These are phyloP conservation scores for Fagus crenata DNA, from an alignment of 306 rosid genomes.

Conservation along the genomic window DNA sequence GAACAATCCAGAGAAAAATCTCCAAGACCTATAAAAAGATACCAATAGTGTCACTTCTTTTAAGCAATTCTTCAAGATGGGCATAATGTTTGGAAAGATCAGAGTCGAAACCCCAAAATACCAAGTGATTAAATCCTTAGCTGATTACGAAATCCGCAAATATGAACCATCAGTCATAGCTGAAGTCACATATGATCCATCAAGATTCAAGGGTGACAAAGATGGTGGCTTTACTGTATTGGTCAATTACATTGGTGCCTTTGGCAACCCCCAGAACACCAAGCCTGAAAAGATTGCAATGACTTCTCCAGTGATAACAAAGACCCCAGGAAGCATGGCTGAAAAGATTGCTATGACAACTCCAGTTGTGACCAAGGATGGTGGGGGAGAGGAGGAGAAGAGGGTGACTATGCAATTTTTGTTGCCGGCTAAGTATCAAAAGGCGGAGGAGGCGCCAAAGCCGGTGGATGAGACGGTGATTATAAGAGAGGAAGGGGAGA, in stretches of 20 bases:
- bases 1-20: constrained; percentile 1
- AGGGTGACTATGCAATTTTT: constrained; percentile 71
- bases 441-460: constrained; percentile 77
- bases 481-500: constrained; percentile 71
- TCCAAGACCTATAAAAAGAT: constrained; percentile 12
- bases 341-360: constrained; percentile 78
- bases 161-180: constrained; percentile 68
- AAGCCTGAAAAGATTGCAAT: constrained; percentile 80
- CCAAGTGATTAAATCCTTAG: constrained; percentile 47
- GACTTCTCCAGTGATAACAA: constrained; percentile 82
- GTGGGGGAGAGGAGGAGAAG: constrained; percentile 31
- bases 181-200: constrained; percentile 71
- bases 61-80: constrained; percentile 48
- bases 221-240: constrained; percentile 77
- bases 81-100: constrained; percentile 75
- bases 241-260: constrained; percentile 79
- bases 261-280: constrained; percentile 67
- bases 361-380: constrained; percentile 61
- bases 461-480: constrained; percentile 81
- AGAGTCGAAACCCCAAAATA: constrained; percentile 60
- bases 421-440: constrained; percentile 57
- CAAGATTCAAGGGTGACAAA: constrained; percentile 66
- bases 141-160: constrained; percentile 68
- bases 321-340: constrained; percentile 19
- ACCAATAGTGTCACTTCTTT: neutral